phyloP scores from a whole-genome alignment of 148 eudicot genomes.

The Rheum nobile region DNA sequence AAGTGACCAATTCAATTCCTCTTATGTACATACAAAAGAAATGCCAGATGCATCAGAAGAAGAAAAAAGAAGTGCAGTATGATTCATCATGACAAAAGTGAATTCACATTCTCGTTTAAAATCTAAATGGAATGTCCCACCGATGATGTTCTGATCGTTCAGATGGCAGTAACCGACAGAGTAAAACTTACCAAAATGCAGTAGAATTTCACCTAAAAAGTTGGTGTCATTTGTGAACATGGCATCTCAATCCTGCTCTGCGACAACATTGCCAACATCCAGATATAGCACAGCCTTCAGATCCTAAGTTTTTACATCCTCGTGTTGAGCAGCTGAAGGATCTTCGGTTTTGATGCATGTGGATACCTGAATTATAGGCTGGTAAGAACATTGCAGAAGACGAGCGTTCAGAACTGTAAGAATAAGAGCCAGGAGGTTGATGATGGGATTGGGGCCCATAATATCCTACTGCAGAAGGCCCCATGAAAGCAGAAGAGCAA shows the following conservation, averaged over 20 bases:
- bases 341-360: not conserved
- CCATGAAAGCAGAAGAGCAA: not conserved
- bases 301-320: conserved; percentile 21
- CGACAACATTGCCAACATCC: conserved; percentile 29
- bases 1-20: not conserved
- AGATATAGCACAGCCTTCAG: conserved; percentile 17
- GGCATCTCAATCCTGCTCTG: conserved; percentile 23
- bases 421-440: not conserved
- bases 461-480: not conserved
- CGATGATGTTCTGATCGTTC: not conserved
- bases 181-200: not conserved
- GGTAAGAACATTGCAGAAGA: not conserved
- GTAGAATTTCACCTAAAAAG: not conserved
- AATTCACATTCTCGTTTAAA: not conserved
- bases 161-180: not conserved
- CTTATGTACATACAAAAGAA: not conserved
- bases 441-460: not conserved
- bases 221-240: conserved; percentile 10
- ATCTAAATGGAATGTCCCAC: not conserved
- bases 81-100: not conserved
- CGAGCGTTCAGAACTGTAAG: not conserved
- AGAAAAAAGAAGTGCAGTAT: not conserved
- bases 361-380: not conserved
- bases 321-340: conserved; percentile 12
- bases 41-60: not conserved